A percentile compares a stretch with the other conserved stretches of the same genome.
phyloP scores from a whole-genome alignment of 1,139 yeast species.

The Magnusiomyces sp. region DNA sequence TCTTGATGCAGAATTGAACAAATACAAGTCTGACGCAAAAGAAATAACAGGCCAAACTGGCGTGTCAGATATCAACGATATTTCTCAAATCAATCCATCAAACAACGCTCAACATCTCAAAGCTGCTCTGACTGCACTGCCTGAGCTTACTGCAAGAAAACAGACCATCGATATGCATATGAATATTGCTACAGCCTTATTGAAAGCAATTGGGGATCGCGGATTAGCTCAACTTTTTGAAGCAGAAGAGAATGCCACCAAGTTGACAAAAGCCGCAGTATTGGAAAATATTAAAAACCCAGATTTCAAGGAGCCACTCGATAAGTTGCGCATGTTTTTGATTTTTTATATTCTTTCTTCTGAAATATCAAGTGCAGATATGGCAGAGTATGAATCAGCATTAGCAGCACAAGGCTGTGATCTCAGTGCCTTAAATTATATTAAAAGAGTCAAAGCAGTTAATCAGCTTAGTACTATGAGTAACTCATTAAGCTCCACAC shows the following conservation, averaged over 20 bases:
- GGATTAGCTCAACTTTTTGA: constrained; percentile 86
- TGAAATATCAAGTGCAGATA: constrained; percentile 50
- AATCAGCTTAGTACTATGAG: constrained; percentile 54
- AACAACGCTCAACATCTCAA: constrained; percentile 60
- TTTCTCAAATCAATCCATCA: constrained; percentile 38
- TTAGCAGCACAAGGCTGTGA: constrained; percentile 56
- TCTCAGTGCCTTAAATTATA: constrained; percentile 56
- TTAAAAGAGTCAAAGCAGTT: constrained; percentile 72
- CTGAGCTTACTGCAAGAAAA: constrained; percentile 85
- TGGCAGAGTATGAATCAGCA: constrained; percentile 55
- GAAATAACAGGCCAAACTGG: constrained; percentile 79
- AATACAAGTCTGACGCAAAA: constrained; percentile 79
- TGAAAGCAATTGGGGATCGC: constrained; percentile 76
- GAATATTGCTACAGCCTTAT: constrained; percentile 81
- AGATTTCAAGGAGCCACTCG: constrained; percentile 46
- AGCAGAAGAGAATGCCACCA: constrained; percentile 60
- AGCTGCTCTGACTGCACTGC: constrained; percentile 85
- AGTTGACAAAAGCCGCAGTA: constrained; percentile 40
- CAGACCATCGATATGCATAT: constrained; percentile 90
- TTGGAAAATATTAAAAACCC: constrained; percentile 36
- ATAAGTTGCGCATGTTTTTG: constrained; percentile 80
- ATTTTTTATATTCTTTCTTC: constrained; percentile 56
- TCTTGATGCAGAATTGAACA: constrained; percentile 73
- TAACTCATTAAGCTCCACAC: constrained; percentile 16
- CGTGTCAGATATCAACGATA: constrained; percentile 55